phyloP scores from a whole-genome alignment of 2,329 filamentous ascomycete species.

The Ophiocordyceps camponoti-floridani region DNA sequence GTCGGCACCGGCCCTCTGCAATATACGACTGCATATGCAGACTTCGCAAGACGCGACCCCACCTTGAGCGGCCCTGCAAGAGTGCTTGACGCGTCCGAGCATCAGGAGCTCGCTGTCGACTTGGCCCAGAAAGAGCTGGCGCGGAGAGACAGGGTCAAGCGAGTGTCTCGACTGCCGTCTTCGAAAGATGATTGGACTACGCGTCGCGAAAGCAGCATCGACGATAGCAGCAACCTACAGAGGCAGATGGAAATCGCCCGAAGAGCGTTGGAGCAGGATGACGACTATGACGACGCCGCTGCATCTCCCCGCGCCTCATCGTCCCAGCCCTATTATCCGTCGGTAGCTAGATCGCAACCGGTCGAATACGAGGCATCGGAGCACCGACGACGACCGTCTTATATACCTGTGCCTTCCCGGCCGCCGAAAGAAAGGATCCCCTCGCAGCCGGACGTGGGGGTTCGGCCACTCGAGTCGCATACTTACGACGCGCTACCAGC shows the following conservation, averaged over 20 bases:
- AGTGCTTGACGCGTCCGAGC: slow-evolving; percentile 50
- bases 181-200: background rate
- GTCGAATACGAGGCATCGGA: slow-evolving; percentile 20
- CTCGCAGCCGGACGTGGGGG: slow-evolving; percentile 1
- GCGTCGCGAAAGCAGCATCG: slow-evolving; percentile 2
- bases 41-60: slow-evolving; percentile 38
- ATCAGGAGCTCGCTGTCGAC: slow-evolving; percentile 60
- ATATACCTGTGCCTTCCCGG: slow-evolving; percentile 12
- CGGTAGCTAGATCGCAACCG: slow-evolving; percentile 32
- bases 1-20: slow-evolving; percentile 7
- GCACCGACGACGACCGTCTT: slow-evolving; percentile 4
- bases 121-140: slow-evolving; percentile 56
- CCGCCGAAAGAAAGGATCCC: slow-evolving; percentile 13
- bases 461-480: background rate
- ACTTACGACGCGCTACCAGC: slow-evolving; percentile 3
- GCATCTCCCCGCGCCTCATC: slow-evolving; percentile 9
- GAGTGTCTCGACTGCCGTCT: slow-evolving; percentile 32
- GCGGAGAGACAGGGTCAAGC: slow-evolving; percentile 44
- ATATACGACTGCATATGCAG: slow-evolving; percentile 18
- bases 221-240: slow-evolving; percentile 24
- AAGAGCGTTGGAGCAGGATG: slow-evolving; percentile 17
- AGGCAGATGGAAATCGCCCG: slow-evolving; percentile 35
- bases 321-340: slow-evolving; percentile 35
- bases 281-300: slow-evolving; percentile 9
- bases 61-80: slow-evolving; percentile 37